These are phyloP conservation scores for Aspergillus saccharolyticus DNA, from an alignment of 495 filamentous ascomycete genomes.

Conservation along the genomic window DNA sequence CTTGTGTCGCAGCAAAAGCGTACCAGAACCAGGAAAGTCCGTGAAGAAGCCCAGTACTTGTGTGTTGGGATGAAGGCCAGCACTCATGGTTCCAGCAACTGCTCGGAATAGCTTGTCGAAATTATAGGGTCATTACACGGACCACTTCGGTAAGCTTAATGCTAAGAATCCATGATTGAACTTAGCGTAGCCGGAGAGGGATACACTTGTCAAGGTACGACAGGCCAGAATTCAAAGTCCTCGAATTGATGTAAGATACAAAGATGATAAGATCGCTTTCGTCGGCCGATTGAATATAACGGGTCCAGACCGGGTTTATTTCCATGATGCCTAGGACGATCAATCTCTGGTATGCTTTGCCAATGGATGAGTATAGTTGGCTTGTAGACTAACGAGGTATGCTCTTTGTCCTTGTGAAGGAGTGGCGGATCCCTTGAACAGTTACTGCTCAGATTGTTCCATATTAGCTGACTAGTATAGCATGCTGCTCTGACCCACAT, in stretches of 20 bases:
- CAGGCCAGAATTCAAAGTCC: not conserved
- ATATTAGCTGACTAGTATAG: conserved; percentile 6
- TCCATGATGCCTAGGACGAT: not conserved
- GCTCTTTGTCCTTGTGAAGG: not conserved
- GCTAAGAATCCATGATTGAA: not conserved
- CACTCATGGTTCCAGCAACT: not conserved
- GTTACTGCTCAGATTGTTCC: conserved; percentile 4
- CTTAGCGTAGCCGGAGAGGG: not conserved
- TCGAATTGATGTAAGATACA: not conserved
- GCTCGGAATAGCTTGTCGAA: not conserved
- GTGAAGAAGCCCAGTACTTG: not conserved
- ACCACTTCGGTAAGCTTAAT: not conserved
- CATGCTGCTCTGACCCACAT: conserved; percentile 2
- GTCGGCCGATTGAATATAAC: not conserved
- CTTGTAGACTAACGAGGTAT: not conserved
- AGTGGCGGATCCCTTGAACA: not conserved
- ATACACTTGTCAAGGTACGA: not conserved
- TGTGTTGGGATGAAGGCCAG: not conserved
- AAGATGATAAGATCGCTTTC: not conserved
- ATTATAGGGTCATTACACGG: not conserved
- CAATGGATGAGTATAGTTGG: not conserved
- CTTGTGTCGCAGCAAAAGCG: not conserved
- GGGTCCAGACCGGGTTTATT: not conserved
- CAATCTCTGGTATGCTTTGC: not conserved
- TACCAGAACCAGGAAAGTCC: not conserved